Evolutionary conservation across 1,284 basidiomycete genomes (phyloP), one percentile per base, ranked within the genome.

Genomic region (Cutaneotrichosporon daszewskae): DNA sequence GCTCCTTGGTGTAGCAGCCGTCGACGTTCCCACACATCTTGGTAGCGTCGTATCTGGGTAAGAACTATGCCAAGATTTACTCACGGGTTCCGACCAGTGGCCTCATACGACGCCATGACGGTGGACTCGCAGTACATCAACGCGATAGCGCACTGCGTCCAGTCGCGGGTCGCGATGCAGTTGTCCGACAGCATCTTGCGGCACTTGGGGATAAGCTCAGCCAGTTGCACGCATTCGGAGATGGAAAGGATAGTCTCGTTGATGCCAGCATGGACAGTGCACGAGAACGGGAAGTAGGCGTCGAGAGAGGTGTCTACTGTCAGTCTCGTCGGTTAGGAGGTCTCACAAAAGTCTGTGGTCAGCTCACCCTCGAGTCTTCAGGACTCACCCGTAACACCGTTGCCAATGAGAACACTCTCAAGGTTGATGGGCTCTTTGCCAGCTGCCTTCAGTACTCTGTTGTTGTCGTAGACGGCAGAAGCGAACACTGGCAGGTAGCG

Each of bases 401-500:
- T 73, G 75, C 89, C 87, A 40, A 92, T 87, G 72, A 90, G 79
- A 26, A 87, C 74, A 14, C 83, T 85, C 37, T 79, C 77, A 6
- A 92, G 73, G 61, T 91, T 90, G 57, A 92, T 79, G 0, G 84
- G 82, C 6, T 78, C 77, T 54, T 82, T 63, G 2, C 82, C 84
- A 0, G 74, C 76, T n/a, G 77, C 72, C 11, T 75, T 64, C 12
- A 85, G 72, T 22, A 66, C 62, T 6, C 76, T 69, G 62, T 92
- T 91, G 52, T 85, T 82, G 66, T 91, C 87, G 33, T 83, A 81
- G 0, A 92, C 79, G 14, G 80, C 79, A 2, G 84, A 74, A 0
- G 87, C 89, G 53, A 87, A 91, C 5, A 88, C 72, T 0, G 88
- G 89, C 8, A 91, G 75, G 66, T 88, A 90, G 18, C 86, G 80